Conservation (phyloP, 768 basidiomycete genomes). For the Mycena crocata region DNA sequence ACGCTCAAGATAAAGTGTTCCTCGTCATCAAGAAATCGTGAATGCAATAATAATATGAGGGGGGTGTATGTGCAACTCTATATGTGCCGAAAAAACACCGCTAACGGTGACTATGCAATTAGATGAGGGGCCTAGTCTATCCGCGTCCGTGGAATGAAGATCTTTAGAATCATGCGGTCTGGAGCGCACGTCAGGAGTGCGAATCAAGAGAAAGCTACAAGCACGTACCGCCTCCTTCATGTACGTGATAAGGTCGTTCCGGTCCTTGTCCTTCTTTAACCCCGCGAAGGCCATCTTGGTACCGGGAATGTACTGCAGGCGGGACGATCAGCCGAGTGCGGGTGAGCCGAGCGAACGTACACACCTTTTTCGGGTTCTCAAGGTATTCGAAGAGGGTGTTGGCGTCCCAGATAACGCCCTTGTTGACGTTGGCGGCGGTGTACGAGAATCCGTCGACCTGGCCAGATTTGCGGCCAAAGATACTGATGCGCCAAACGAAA, state of each 20-base stretch:
- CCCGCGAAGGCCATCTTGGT: constrained; percentile 91
- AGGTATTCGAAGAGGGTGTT: constrained; percentile 95
- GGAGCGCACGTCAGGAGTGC: not conserved
- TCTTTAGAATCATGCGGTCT: constrained; percentile 11
- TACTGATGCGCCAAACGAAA: constrained; percentile 49
- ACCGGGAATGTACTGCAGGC: constrained; percentile 74
- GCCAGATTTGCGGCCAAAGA: constrained; percentile 90
- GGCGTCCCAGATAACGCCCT: constrained; percentile 90
- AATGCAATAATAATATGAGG: constrained; percentile 35
- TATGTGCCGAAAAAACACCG: not conserved
- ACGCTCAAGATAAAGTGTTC: not conserved
- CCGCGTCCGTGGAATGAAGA: constrained; percentile 5
- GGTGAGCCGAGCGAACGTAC: not conserved
- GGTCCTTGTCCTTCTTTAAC: constrained; percentile 87
- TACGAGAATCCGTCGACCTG: constrained; percentile 89
- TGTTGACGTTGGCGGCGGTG: constrained; percentile 96
- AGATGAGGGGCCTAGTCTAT: constrained; percentile 27
- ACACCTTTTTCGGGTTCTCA: constrained; percentile 93
- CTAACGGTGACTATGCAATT: constrained; percentile 23
- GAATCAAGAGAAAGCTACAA: not conserved
- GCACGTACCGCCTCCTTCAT: constrained; percentile 66
- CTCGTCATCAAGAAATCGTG: not conserved
- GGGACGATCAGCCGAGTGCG: not conserved
- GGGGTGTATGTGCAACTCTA: constrained; percentile 30
- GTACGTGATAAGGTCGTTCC: constrained; percentile 79